Base-by-base conservation (phyloP, 1,139 yeast genomes). In the Zygosaccharomyces pseudobailii region DNA sequence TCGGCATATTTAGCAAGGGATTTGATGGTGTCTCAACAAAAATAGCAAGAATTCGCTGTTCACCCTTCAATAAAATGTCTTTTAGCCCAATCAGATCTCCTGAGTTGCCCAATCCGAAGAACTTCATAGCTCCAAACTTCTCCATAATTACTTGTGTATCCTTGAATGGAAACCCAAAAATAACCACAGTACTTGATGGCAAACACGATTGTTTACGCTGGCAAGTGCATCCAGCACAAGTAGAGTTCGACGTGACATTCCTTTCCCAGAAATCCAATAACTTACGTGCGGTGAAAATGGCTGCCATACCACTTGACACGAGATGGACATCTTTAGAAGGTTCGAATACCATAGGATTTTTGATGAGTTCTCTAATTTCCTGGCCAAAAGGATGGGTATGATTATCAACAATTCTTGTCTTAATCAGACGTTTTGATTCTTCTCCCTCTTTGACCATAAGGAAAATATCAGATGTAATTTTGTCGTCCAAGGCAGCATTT, bases 21-120 rank as follows among this genome's bases (percentile, higher is more conserved):
- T 89, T 89, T 0, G 95, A 84, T 1, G 97, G 96, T 57, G 94
- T 85, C 69, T 89, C 97, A 63, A 96, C 85, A 65, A 85, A 85
- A 42, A 88, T 71, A 59, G 78, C 68, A 39, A 87, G 73, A 36
- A 79, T 75, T 3, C 50, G 47, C 40, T 69, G 60, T 47, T 74
- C 79, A 2, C 90, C 89, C 42, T 70, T 74, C 50, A 88, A 72
- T 41, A 72, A 67, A 13, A 6, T 36, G 17, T 57, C 53, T 61
- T 86, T 92, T 34, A 89, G 68, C 42, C 78, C 78, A 43, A 73
- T 78, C 44, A 89, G 67, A 6, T 90, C 85, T 9, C 71, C 73
- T 55, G 83, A 88, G 57, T 86, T 90, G 6, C 96, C 96, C 55
- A 78, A 71, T 1, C 96, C 96, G 56, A 79, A 81, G 63, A 88